Conservation (phyloP, 306 rosid genomes). For the Vicia villosa region DNA sequence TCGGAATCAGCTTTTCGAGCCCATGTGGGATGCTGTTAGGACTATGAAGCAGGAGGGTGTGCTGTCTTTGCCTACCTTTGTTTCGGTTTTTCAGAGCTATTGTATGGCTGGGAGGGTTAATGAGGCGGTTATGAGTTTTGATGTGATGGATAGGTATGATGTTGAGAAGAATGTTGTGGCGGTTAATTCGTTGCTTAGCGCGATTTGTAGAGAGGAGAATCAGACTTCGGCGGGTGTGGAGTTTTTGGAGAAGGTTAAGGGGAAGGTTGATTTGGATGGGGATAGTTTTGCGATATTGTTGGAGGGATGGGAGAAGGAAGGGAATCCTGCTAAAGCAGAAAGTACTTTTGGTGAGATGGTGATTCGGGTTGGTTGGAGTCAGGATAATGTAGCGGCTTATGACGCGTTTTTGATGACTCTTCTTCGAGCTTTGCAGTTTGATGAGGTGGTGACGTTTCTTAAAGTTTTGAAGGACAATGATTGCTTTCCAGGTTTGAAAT, state of each 20-base stretch:
- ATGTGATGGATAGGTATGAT: constrained; percentile 68
- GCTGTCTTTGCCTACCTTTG: constrained; percentile 56
- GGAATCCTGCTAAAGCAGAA: constrained; percentile 50
- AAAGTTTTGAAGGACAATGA: constrained; percentile 48
- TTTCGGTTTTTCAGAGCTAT: constrained; percentile 61
- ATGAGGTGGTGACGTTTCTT: constrained; percentile 55
- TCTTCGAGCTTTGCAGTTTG: constrained; percentile 40
- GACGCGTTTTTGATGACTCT: constrained; percentile 59
- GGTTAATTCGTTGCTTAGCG: constrained; percentile 61
- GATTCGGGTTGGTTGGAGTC: constrained; percentile 52
- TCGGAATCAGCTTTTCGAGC: constrained; percentile 63
- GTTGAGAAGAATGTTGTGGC: constrained; percentile 52
- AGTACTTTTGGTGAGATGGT: constrained; percentile 62
- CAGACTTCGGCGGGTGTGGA: constrained; percentile 48
- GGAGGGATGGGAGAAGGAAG: constrained; percentile 76
- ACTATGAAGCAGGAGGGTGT: constrained; percentile 61
- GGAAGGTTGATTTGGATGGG: constrained; percentile 53
- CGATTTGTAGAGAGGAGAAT: constrained; percentile 55
- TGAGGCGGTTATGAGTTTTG: constrained; percentile 68
- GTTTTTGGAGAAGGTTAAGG: constrained; percentile 49
- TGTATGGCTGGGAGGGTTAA: constrained; percentile 50
- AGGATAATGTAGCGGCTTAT: constrained; percentile 48
- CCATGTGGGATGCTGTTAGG: constrained; percentile 76
- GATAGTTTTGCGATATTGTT: constrained; percentile 65
- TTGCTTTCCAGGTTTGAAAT: constrained; percentile 70